Percentiles rank a stretch among this genome's conserved stretches.
phyloP scores from a whole-genome alignment of 768 basidiomycete genomes.

The Serendipita vermifera region DNA sequence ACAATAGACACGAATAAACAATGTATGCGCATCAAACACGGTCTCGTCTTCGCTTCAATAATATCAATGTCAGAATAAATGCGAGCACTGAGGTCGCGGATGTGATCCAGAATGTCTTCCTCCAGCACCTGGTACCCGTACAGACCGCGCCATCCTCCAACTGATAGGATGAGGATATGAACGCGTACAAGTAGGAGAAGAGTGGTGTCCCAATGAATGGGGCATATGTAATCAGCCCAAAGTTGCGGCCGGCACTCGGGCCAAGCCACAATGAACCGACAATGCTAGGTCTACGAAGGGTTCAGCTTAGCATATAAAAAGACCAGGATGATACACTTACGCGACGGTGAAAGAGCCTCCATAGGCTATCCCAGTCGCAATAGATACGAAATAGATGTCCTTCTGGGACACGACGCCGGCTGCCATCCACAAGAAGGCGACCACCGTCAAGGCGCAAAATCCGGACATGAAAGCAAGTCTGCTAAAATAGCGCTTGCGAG shows the following conservation, averaged over 20 bases:
- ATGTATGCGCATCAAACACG: no score
- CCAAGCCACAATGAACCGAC: conserved; percentile 61
- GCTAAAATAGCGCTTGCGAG: conserved; percentile 44
- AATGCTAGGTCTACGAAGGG: conserved; percentile 46
- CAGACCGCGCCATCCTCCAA: conserved; percentile 33
- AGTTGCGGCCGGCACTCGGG: conserved; percentile 61
- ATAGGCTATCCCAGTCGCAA: conserved; percentile 56
- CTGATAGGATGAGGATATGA: conserved; percentile 42
- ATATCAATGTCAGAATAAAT: conserved; percentile 30
- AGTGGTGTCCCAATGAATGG: conserved; percentile 61
- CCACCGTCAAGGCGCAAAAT: conserved; percentile 35
- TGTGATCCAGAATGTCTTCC: conserved; percentile 46
- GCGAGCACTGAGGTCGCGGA: conserved; percentile 33
- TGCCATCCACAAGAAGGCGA: conserved; percentile 45
- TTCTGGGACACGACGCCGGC: conserved; percentile 35
- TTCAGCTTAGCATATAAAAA: background rate
- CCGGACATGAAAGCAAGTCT: conserved; percentile 44
- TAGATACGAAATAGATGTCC: conserved; percentile 37
- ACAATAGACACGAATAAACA: no score
- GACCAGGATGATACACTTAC: conserved; percentile 30
- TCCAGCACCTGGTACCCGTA: conserved; percentile 50
- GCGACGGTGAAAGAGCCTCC: conserved; percentile 58
- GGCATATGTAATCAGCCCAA: conserved; percentile 55
- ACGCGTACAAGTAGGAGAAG: conserved; percentile 72
- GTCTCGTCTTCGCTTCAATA: conserved; percentile 20